Evolutionary conservation across 2,329 filamentous ascomycete species (phyloP).

Genomic region (Aspergillus brasiliensis): DNA sequence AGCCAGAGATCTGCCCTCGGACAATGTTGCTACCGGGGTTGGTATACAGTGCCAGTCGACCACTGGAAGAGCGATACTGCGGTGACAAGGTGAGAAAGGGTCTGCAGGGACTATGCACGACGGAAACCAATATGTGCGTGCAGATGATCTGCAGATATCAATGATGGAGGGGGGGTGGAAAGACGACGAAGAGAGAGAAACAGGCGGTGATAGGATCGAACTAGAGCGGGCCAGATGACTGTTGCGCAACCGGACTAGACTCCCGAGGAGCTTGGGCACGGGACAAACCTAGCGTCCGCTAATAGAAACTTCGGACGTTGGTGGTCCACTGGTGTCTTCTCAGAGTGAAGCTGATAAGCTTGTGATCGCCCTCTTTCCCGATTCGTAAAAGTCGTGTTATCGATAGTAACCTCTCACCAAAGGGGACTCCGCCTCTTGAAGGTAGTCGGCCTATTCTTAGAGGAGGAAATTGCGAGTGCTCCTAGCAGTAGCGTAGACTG

Average conservation of each 20-base stretch:
- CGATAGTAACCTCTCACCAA: not conserved
- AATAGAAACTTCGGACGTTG: conserved; percentile 8
- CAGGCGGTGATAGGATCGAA: conserved; percentile 26
- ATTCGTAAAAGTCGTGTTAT: conserved; percentile 2
- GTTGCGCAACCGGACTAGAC: conserved; percentile 25
- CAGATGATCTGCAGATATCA: conserved; percentile 53
- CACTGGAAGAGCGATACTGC: conserved; percentile 17
- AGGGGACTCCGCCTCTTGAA: not conserved
- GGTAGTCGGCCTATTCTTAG: conserved; percentile 1
- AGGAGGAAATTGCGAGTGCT: not conserved
- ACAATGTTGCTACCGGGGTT: conserved; percentile 19
- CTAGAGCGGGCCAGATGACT: conserved; percentile 39
- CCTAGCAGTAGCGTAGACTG: not conserved
- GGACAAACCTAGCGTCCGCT: conserved; percentile 16
- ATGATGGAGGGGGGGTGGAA: conserved; percentile 25
- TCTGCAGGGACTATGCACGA: conserved; percentile 50
- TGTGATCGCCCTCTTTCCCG: conserved; percentile 22
- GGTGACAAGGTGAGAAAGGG: conserved; percentile 25
- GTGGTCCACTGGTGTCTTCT: conserved; percentile 10
- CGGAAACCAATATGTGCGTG: conserved; percentile 44
- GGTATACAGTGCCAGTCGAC: conserved; percentile 14
- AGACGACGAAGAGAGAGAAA: conserved; percentile 21
- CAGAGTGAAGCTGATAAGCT: conserved; percentile 20
- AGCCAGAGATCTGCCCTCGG: conserved; percentile 22
- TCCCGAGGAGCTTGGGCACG: conserved; percentile 26